Evolutionary conservation across 2,329 filamentous ascomycete species (phyloP).

Genomic region (Didymella lethalis): DNA sequence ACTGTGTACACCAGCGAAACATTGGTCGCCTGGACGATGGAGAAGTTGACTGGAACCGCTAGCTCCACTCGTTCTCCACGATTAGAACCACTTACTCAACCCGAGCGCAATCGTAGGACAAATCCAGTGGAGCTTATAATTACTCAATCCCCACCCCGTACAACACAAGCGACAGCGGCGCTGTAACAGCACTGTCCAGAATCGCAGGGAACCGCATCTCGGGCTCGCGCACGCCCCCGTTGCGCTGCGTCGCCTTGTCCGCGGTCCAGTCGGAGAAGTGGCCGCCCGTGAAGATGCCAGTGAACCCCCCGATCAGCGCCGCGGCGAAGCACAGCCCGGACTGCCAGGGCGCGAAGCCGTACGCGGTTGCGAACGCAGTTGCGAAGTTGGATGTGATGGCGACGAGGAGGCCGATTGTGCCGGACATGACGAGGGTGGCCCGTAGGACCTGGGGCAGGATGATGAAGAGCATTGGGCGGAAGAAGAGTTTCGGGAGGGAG

Average conservation of each 20-base stretch:
- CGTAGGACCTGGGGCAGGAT: background rate
- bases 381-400: background rate
- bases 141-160: background rate
- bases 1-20: slow-evolving; percentile 64
- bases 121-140: background rate
- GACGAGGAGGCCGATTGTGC: background rate
- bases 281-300: background rate
- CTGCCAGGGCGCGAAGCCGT: background rate
- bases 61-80: background rate
- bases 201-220: background rate
- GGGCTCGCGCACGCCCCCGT: background rate
- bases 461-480: too few species aligned
- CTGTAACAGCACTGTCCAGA: background rate
- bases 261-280: background rate
- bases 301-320: background rate
- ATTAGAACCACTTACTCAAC: background rate
- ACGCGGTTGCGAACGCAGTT: background rate
- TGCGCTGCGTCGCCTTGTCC: background rate
- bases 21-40: background rate
- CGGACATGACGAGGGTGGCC: background rate
- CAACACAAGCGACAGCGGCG: background rate
- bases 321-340: background rate
- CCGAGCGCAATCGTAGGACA: background rate
- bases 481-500: too few species aligned
- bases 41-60: background rate